phyloP scores from a whole-genome alignment of 2,329 filamentous ascomycete species.

The Claviceps lovelessii region DNA sequence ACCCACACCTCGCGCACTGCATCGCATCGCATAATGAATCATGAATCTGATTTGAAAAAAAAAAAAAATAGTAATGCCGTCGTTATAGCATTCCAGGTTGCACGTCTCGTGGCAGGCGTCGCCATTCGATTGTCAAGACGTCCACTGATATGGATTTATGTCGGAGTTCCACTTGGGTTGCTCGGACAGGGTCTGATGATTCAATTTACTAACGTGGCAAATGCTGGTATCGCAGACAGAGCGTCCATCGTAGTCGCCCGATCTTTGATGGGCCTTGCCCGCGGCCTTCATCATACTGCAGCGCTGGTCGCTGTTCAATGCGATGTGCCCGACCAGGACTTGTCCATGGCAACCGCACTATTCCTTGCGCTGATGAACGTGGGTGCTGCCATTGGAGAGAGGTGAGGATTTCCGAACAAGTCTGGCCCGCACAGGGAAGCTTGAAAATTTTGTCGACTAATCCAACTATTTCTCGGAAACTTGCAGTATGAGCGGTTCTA shows the following conservation, averaged over 20 bases:
- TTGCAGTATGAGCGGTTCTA: slow-evolving; percentile 18
- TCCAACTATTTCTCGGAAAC: not conserved
- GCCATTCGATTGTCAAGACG: slow-evolving; percentile 22
- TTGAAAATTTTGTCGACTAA: not conserved
- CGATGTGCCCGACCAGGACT: slow-evolving; percentile 16
- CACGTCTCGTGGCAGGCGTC: slow-evolving; percentile 19
- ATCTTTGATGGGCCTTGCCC: slow-evolving; percentile 14
- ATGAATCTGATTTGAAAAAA: not conserved
- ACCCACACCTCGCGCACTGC: not conserved
- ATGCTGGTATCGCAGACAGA: slow-evolving; percentile 11
- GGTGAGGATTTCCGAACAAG: slow-evolving; percentile 2
- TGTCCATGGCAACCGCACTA: slow-evolving; percentile 19
- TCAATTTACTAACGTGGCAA: slow-evolving; percentile 8
- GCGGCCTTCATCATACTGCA: slow-evolving; percentile 12
- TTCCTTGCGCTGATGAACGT: slow-evolving; percentile 19
- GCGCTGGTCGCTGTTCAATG: slow-evolving; percentile 13
- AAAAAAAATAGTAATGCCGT: slow-evolving; percentile 13
- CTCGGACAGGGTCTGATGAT: slow-evolving; percentile 17
- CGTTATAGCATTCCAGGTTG: slow-evolving; percentile 23
- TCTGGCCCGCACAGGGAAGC: not conserved
- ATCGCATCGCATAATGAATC: not conserved
- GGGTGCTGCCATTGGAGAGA: slow-evolving; percentile 15
- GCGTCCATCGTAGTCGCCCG: slow-evolving; percentile 16
- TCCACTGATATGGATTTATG: slow-evolving; percentile 14
- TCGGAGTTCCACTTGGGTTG: slow-evolving; percentile 13